These are phyloP conservation scores for Phylloporus sp. DNA, from an alignment of 768 basidiomycete species.

Conservation along the genomic window DNA sequence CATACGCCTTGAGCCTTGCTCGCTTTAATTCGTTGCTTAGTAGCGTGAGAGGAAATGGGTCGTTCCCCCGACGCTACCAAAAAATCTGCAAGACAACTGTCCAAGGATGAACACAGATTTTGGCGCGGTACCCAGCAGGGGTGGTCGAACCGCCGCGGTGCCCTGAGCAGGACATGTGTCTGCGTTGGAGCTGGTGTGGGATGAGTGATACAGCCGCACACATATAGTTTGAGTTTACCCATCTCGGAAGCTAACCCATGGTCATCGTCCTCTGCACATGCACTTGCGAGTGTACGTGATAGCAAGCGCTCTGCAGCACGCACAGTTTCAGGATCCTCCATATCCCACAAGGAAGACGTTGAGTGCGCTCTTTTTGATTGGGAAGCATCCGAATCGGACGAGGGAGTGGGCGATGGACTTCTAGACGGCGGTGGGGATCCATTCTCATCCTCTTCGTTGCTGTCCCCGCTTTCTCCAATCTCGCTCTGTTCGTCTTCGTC, in stretches of 20 bases:
- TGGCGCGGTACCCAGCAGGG: conserved; percentile 47
- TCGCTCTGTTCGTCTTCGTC: conserved; percentile 8
- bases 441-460: conserved; percentile 11
- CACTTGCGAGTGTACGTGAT: conserved; percentile 43
- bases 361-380: conserved; percentile 13
- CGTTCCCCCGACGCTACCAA: conserved; percentile 23
- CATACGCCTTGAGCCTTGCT: conserved; percentile 39
- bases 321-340: conserved; percentile 34
- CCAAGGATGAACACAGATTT: conserved; percentile 36
- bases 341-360: not conserved
- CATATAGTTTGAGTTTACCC: conserved; percentile 23
- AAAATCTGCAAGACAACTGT: conserved; percentile 35
- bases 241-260: conserved; percentile 40
- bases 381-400: conserved; percentile 21
- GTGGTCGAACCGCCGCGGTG: conserved; percentile 45
- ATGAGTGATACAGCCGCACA: not conserved
- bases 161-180: conserved; percentile 44
- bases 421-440: conserved; percentile 18
- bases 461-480: conserved; percentile 1
- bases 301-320: conserved; percentile 39
- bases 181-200: conserved; percentile 41
- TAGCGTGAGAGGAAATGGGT: conserved; percentile 12
- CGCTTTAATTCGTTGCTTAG: conserved; percentile 27
- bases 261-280: conserved; percentile 40
- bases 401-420: conserved; percentile 22